These are phyloP conservation scores for Mercurialis annua DNA, from an alignment of 345 rosid genomes.

Conservation along the genomic window DNA sequence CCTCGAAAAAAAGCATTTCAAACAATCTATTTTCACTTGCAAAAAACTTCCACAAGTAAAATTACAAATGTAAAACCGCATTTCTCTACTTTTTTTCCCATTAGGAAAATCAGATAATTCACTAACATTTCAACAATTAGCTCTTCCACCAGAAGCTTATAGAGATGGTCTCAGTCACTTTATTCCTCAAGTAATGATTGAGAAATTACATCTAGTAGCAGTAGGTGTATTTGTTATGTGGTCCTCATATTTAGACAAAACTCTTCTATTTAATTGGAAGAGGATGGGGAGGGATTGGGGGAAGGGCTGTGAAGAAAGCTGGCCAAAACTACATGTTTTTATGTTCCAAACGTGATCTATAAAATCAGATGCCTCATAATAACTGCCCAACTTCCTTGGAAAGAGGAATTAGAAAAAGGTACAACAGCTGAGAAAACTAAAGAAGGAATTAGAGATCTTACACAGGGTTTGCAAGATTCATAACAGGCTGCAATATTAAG, in stretches of 20 bases:
- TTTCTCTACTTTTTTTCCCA: background rate
- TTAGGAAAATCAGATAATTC: background rate
- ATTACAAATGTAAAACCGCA: no score
- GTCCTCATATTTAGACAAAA: background rate
- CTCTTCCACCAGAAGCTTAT: background rate
- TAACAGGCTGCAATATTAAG: conserved; percentile 83
- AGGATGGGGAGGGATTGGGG: background rate
- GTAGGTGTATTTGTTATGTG: background rate
- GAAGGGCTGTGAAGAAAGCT: background rate
- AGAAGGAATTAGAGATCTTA: conserved; percentile 36
- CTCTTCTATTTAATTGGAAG: background rate
- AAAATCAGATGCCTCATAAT: background rate
- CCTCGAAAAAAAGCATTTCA: background rate
- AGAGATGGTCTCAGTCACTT: background rate
- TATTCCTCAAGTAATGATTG: background rate
- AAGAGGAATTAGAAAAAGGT: background rate
- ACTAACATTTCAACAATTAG: background rate
- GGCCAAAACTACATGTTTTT: background rate
- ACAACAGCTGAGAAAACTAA: background rate
- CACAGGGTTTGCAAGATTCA: conserved; percentile 83
- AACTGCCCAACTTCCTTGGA: background rate
- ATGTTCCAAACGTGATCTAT: background rate
- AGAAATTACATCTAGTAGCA: background rate
- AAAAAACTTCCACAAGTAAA: no score
- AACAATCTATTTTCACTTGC: background rate